A percentile compares a stretch with the other conserved stretches of the same genome.
These are phyloP conservation scores for Aleurites moluccanus DNA, from an alignment of 441 rosid species.

Conservation along the genomic window DNA sequence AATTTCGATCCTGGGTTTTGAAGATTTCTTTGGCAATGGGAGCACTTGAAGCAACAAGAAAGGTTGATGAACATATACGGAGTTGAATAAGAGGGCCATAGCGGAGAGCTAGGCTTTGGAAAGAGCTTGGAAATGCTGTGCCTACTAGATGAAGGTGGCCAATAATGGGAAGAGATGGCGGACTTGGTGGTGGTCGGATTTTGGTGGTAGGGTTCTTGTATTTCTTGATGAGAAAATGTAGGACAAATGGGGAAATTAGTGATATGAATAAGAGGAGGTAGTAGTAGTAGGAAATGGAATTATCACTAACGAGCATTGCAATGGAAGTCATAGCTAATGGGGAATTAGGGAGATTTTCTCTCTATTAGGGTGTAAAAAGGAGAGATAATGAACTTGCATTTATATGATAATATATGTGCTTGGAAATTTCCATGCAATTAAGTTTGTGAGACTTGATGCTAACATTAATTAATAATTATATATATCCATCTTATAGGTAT, in stretches of 20 bases:
- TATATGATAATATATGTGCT: not conserved
- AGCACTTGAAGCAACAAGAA: constrained; percentile 47
- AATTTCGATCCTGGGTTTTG: constrained; percentile 50
- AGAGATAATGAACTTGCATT: not conserved
- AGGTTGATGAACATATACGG: constrained; percentile 38
- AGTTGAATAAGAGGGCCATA: constrained; percentile 58
- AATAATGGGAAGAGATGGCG: constrained; percentile 50
- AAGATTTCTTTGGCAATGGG: constrained; percentile 44
- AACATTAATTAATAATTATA: too few species aligned
- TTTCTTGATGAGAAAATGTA: not conserved
- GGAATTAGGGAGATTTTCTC: not conserved
- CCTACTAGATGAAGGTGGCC: constrained; percentile 64
- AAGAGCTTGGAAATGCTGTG: constrained; percentile 43
- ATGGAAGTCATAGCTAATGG: not conserved
- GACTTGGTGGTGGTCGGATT: constrained; percentile 48
- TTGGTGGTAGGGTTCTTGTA: not conserved
- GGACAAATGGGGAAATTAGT: not conserved
- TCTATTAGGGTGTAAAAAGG: not conserved
- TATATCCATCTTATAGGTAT: too few species aligned
- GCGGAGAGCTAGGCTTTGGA: constrained; percentile 42
- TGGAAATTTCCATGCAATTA: not conserved
- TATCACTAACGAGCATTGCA: not conserved
- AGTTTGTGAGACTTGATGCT: not conserved
- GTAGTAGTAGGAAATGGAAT: not conserved
- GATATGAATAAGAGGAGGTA: not conserved